Base-by-base conservation (phyloP, 2,329 filamentous ascomycete species). In the Talaromyces funiculosus region DNA sequence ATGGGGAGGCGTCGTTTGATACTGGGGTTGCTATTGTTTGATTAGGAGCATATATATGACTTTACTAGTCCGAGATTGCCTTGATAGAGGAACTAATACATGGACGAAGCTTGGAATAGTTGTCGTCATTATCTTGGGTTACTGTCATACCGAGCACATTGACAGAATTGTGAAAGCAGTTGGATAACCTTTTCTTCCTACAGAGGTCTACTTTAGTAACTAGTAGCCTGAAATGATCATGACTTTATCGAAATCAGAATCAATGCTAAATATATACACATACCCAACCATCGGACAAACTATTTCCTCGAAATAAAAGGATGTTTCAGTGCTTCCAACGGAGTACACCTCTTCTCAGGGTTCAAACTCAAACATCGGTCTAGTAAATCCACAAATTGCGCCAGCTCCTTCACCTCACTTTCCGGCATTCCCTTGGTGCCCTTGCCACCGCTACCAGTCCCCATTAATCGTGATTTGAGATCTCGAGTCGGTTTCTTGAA, bases 321-420 rank as follows among this genome's bases (percentile, higher is more conserved):
- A 78, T 97, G 93, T 70, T 86, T 88, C 67, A 97, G 78, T 53
- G 94, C 94, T 69, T 97, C 92, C 14, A 83, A 80, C 0, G 94
- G 90, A 51, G 90, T 93, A 69, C 94, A 90, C 64, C 94, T 85
- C 80, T 95, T 96, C 73, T 96, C 92, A 0, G 93, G 91, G 71
- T 97, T 96, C 65, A 97, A 82, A 61, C 88, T 86, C 64, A 99
- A 80, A 72, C 92, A 97, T 59, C 89, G 88, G 70, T 96, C 92
- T 61, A 99, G 78, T 53, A 99, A 78, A 74, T 97, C 92, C 66
- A 91, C 82, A 74, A 99, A 96, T 57, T 88, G 81, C 62, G 88
- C 87, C 63, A 97, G 78, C 68, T 97, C 91, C 72, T 87, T 89
- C 40, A 84, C 79, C 73, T 94, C 90, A 9, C 80, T 79, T 63